Conservation (phyloP, 2,329 filamentous ascomycete species). For the Amphichorda felina region DNA sequence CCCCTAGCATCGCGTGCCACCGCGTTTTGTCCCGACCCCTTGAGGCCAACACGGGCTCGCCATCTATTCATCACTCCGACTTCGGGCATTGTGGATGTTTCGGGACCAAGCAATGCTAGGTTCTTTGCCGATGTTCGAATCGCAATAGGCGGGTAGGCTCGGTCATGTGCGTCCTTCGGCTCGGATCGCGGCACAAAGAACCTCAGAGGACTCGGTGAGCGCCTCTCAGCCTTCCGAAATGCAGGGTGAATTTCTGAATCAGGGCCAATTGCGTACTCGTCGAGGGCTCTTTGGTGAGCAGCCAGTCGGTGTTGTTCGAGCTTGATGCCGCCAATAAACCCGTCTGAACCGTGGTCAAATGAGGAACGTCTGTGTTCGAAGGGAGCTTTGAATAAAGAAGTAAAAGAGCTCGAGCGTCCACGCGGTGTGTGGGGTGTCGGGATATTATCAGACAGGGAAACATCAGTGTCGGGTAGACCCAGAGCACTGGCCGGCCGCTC, state of each 20-base stretch:
- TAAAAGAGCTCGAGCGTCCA: slow-evolving; percentile 13
- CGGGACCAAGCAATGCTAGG: slow-evolving; percentile 14
- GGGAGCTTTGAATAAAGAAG: slow-evolving; percentile 19
- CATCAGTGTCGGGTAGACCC: not conserved
- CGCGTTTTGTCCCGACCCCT: slow-evolving; percentile 2
- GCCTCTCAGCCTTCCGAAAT: slow-evolving; percentile 15
- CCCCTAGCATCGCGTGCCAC: not conserved
- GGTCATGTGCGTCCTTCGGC: slow-evolving; percentile 12
- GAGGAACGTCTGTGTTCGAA: slow-evolving; percentile 20
- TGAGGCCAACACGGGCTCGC: slow-evolving; percentile 15
- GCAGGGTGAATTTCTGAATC: slow-evolving; percentile 20
- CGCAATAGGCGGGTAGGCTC: slow-evolving; percentile 24
- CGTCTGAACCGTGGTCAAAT: slow-evolving; percentile 12
- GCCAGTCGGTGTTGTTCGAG: slow-evolving; percentile 24
- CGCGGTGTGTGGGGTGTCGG: not conserved
- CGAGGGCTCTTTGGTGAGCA: slow-evolving; percentile 14
- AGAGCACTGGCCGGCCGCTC: not conserved
- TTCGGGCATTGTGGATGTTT: slow-evolving; percentile 15
- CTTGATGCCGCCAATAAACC: slow-evolving; percentile 29
- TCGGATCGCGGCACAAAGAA: slow-evolving; percentile 5
- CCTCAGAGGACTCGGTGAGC: slow-evolving; percentile 16
- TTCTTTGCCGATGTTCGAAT: slow-evolving; percentile 16
- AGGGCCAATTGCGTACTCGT: slow-evolving; percentile 11
- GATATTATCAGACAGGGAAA: not conserved
- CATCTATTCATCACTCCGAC: slow-evolving; percentile 19